Base-by-base conservation (phyloP, 805 yeast genomes). In the Schizosaccharomyces lindneri region DNA sequence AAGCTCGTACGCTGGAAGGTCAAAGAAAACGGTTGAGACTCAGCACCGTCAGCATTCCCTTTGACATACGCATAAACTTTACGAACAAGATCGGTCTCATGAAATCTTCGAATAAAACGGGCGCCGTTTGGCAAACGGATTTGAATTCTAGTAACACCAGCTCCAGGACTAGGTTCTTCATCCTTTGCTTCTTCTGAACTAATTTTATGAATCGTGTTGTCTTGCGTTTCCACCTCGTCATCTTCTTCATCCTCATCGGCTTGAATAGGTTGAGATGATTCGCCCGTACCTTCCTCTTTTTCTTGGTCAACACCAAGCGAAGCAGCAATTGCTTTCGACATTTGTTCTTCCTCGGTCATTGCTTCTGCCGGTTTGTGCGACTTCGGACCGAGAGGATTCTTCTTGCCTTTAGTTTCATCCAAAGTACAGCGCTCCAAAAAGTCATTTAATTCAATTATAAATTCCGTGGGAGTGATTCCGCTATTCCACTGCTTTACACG, bases 281-380 rank as follows among this genome's bases (percentile, higher is more conserved):
- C 48, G 5, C 60, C 55, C 21, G 61, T 68, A 7, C 63, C 65
- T 3, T 64, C 66, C 31, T 13, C 19, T 27, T 7, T 43, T 17
- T 7, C 64, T 66, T 65, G 11, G 61, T 59, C 59, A 55, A 62
- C 41, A 3, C 77, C 75, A 64, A 87, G 67, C 0, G 90, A 84
- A 69, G 84, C 81, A 64, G 78, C 76, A 71, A 85, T 76, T 0
- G 95, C 95, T 67, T 81, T 73, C 65, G 83, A 83, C 65, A 87
- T 75, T 70, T 87, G 95, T 69, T 87, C 88, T 65, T 87, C 95
- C 69, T 87, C 95, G 1, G 87, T 75, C 70, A 87, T 81, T 2
- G 27, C 24, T 29, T 27, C 62, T n/a, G 9, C 73, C 75, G 59
- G 81, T 82, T 67, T 81, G 86, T 75, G 63, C n/a, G 71, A 59